phyloP scores from a whole-genome alignment of 352 stramenopile species.

The Phytophthora boehmeriae region DNA sequence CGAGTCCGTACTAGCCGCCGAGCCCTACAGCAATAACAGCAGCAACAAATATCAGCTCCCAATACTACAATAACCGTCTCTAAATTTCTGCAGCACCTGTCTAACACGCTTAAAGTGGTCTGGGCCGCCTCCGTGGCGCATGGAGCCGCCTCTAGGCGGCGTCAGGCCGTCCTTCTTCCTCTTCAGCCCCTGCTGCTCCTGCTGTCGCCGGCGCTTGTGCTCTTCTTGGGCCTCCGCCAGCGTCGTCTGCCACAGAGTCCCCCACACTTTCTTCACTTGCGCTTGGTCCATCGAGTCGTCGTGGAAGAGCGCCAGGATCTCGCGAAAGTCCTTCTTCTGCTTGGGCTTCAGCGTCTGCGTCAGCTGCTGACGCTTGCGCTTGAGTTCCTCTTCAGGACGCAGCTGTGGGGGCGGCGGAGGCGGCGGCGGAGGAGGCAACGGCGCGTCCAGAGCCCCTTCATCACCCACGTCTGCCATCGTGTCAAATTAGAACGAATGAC shows the following conservation, averaged over 20 bases:
- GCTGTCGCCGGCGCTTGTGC: slow-evolving; percentile 44
- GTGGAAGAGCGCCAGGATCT: slow-evolving; percentile 72
- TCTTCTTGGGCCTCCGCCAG: slow-evolving; percentile 69
- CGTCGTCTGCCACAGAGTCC: slow-evolving; percentile 51
- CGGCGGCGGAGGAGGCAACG: slow-evolving; percentile 42
- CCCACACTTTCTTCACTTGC: slow-evolving; percentile 38
- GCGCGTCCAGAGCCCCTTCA: slow-evolving; percentile 31
- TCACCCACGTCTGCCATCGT: too few species aligned
- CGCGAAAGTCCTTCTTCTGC: slow-evolving; percentile 67
- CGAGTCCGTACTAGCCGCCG: slow-evolving; percentile 40
- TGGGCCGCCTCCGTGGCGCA: slow-evolving; percentile 22
- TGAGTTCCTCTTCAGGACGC: slow-evolving; percentile 36
- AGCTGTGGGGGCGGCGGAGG: slow-evolving; percentile 43
- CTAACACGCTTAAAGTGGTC: slow-evolving; percentile 61
- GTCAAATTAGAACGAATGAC: background rate
- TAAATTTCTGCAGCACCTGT: slow-evolving; percentile 38
- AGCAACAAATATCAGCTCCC: background rate
- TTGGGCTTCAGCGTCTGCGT: slow-evolving; percentile 20
- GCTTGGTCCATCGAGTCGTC: slow-evolving; percentile 25
- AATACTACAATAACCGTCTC: background rate
- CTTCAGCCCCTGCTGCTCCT: slow-evolving; percentile 41
- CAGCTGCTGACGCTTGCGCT: slow-evolving; percentile 20
- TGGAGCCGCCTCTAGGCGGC: slow-evolving; percentile 6
- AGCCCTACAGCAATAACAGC: slow-evolving; percentile 28
- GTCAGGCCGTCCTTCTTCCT: slow-evolving; percentile 36